A percentile compares a stretch with the other conserved stretches of the same genome.
Conservation (phyloP, 495 filamentous ascomycete species). For the Trichoderma reesei region DNA sequence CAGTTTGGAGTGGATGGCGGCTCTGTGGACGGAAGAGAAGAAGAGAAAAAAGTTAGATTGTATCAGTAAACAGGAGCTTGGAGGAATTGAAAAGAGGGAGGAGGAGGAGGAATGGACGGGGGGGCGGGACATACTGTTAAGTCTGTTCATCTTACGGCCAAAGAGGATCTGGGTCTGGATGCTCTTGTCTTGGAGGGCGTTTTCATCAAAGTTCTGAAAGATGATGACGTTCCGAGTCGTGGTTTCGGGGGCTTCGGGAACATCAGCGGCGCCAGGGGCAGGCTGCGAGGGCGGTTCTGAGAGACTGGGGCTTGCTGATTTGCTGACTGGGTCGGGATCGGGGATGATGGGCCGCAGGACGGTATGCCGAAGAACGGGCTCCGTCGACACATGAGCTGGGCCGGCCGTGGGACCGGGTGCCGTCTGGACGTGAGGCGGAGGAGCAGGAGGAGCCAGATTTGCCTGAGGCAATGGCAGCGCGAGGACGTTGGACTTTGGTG, state of each 20-base stretch:
- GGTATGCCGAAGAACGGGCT: background rate
- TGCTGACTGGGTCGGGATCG: background rate
- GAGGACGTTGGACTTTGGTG: conserved; percentile 28
- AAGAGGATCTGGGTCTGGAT: conserved; percentile 46
- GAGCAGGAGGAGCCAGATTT: background rate
- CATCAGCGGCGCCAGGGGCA: conserved; percentile 5
- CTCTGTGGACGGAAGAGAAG: no score
- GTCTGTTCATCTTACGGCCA: conserved; percentile 42
- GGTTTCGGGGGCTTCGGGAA: conserved; percentile 22
- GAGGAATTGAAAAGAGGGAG: no score
- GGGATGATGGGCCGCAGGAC: background rate
- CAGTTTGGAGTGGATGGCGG: conserved; percentile 46
- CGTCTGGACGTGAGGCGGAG: background rate
- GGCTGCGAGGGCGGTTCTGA: background rate
- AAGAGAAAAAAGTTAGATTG: background rate
- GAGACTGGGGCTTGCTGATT: conserved; percentile 1
- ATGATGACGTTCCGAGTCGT: conserved; percentile 44
- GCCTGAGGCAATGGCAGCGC: conserved; percentile 25
- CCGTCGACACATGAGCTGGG: conserved; percentile 11
- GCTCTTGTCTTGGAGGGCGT: conserved; percentile 42
- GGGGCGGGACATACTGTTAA: conserved; percentile 26
- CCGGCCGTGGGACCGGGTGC: background rate
- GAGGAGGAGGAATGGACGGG: no score
- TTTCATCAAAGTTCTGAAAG: conserved; percentile 46
- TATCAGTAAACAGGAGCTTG: background rate